Evolutionary conservation across 2,329 filamentous ascomycete genomes (phyloP).

Genomic region (Hymenotorrendiella dingleyae): DNA sequence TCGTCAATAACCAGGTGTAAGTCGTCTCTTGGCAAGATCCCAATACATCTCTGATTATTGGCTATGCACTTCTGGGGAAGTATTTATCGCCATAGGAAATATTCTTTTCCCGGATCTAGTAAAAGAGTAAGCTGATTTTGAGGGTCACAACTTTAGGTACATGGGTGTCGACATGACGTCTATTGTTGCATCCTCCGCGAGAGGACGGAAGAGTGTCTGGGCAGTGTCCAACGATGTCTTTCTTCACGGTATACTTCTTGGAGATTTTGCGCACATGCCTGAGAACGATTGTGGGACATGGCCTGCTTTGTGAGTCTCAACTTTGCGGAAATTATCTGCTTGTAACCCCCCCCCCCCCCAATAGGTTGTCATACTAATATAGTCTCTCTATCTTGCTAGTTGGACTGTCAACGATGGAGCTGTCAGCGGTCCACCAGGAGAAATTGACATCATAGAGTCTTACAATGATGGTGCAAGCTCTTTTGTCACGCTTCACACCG

Average conservation of each 20-base stretch:
- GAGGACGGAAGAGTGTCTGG: conserved; percentile 40
- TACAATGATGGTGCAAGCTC: conserved; percentile 1
- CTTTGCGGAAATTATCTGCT: conserved; percentile 12
- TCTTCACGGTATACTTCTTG: conserved; percentile 40
- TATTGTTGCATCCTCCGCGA: conserved; percentile 27
- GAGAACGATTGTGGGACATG: conserved; percentile 21
- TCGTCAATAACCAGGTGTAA: conserved; percentile 28
- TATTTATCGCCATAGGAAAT: too few relatives aligned
- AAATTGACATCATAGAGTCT: conserved; percentile 4
- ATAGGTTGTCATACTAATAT: background rate
- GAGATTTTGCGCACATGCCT: conserved; percentile 43
- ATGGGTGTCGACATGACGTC: conserved; percentile 40
- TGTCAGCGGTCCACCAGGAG: background rate
- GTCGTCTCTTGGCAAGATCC: too few relatives aligned
- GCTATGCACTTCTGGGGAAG: too few relatives aligned
- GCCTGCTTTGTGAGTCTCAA: conserved; percentile 31
- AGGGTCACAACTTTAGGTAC: too few relatives aligned
- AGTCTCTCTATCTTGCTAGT: background rate
- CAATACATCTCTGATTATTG: too few relatives aligned
- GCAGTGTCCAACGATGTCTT: conserved; percentile 39
- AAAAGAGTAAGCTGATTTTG: too few relatives aligned
- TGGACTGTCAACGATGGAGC: conserved; percentile 10
- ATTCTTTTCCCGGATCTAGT: too few relatives aligned
- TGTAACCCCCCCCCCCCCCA: background rate
- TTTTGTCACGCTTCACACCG: conserved; percentile 9